These are phyloP conservation scores for Backusella morwellensis DNA, from an alignment of 192 early-diverging fungal genomes.

Conservation along the genomic window DNA sequence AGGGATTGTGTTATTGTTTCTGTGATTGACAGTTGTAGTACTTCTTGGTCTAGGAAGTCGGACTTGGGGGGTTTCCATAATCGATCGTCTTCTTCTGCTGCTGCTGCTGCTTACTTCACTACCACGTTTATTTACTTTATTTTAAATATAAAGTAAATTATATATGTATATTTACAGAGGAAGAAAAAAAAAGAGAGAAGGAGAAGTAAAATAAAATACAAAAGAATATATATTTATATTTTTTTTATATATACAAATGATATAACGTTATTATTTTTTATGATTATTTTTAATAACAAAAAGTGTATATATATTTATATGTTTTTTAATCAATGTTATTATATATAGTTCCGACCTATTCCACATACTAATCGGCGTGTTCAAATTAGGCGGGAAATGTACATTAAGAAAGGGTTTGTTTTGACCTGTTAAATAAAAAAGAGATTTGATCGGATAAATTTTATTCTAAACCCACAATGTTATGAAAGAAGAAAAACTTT, in stretches of 20 bases:
- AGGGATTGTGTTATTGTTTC: background rate
- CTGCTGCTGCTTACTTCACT: background rate
- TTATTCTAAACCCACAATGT: background rate
- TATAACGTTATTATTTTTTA: background rate
- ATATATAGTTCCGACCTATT: background rate
- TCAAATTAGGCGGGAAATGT: background rate
- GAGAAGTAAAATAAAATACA: background rate
- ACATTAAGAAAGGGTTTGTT: background rate
- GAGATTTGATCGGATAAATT: background rate
- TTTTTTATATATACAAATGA: background rate
- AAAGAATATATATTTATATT: background rate
- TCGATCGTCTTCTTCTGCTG: background rate
- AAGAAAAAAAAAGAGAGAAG: background rate
- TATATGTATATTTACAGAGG: background rate
- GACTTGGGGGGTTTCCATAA: constrained; percentile 7
- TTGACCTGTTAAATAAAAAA: background rate
- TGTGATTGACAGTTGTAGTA: background rate
- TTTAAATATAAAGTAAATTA: background rate
- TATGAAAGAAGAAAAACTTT: background rate
- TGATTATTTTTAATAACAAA: background rate
- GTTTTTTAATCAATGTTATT: background rate
- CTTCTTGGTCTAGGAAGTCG: constrained; percentile 14
- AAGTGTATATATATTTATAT: background rate
- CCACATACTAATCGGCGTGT: background rate
- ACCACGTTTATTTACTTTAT: background rate